Evolutionary conservation across 495 filamentous ascomycete genomes (phyloP).

Genomic region (Acidiella bohemica): DNA sequence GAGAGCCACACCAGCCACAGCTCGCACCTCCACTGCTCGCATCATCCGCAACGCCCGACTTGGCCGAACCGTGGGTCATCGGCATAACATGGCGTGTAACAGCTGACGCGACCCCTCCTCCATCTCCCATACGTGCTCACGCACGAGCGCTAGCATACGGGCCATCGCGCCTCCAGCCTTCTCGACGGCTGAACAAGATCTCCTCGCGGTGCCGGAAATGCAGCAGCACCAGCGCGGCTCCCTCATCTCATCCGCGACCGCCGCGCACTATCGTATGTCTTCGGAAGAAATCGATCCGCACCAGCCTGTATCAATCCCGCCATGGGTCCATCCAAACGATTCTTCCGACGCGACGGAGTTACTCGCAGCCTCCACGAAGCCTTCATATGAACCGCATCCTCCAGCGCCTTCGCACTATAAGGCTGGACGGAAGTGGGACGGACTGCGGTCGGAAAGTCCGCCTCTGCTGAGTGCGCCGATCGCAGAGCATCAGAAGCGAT

Average conservation of each 20-base stretch:
- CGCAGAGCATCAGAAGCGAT: constrained; percentile 12
- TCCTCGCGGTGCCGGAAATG: constrained; percentile 17
- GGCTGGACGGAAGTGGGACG: constrained; percentile 19
- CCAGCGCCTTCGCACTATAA: constrained; percentile 7
- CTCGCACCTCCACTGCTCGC: too few species aligned
- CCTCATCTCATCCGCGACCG: constrained; percentile 1
- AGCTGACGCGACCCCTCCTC: too few species aligned
- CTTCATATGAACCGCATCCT: constrained; percentile 9
- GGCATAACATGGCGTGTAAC: too few species aligned
- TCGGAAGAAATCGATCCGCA: constrained; percentile 8
- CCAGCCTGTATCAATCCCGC: constrained; percentile 10
- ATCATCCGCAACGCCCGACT: too few species aligned
- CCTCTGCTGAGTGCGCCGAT: constrained; percentile 11
- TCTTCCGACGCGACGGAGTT: neutral
- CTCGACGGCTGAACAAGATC: too few species aligned
- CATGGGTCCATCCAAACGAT: constrained; percentile 18
- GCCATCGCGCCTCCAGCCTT: too few species aligned
- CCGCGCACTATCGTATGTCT: neutral
- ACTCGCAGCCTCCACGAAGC: neutral
- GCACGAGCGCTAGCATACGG: too few species aligned
- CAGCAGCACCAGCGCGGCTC: constrained; percentile 7
- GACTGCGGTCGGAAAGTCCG: constrained; percentile 7
- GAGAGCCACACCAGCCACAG: too few species aligned
- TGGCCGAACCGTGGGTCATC: too few species aligned
- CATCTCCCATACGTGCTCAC: too few species aligned